Evolutionary conservation across 768 basidiomycete genomes (phyloP), one percentile per base, ranked within the genome.

Genomic region (Tulasnella sp.): DNA sequence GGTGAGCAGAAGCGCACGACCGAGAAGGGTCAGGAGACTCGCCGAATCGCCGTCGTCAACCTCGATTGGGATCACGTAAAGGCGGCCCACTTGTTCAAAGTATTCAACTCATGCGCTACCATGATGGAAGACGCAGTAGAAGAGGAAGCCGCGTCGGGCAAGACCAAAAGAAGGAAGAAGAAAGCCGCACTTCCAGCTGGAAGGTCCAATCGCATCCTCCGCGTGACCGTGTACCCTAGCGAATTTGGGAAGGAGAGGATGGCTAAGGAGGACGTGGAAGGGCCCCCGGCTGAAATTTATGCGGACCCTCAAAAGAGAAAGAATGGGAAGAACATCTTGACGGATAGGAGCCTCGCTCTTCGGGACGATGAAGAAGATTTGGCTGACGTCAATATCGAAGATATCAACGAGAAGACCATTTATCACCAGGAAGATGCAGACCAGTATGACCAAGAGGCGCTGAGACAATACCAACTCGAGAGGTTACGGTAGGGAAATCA

Each of bases 61-160:
- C 90, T 99, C 76, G 98, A 99, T 86, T 99, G 98, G 98, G 98
- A 99, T 85, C 91, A 98, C 86, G 91, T 99, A 76, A 93, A 93
- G 79, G 96, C 97, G 0, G 87, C 87, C 28, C 96, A 99, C 85
- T 88, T 99, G 18, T 98, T 92, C 90, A 96, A 94, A 86, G 94
- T 98, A 48, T 95, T 95, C 86, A 91, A 94, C 24, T 98, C 97
- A 2, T 90, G 96, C 60, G 89, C 97, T 7, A 93, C 94, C 8
- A 86, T 90, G 20, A 86, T 89, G 16, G 74, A 75, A 9, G 74
- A 75, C 20, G 89, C 90, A 7, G 87, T 91, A 20, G 84, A 88
- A 24, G 82, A 87, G 28, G 84, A 87, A 4, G 85, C 85, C 3
- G 81, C 84, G 41, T 77, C 84, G 2, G 82, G 83, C 48, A 81